A percentile compares a stretch with the other conserved stretches of the same genome.
Evolutionary conservation across 1,139 yeast species (phyloP).

Genomic region (Magnusiomyces ingens): DNA sequence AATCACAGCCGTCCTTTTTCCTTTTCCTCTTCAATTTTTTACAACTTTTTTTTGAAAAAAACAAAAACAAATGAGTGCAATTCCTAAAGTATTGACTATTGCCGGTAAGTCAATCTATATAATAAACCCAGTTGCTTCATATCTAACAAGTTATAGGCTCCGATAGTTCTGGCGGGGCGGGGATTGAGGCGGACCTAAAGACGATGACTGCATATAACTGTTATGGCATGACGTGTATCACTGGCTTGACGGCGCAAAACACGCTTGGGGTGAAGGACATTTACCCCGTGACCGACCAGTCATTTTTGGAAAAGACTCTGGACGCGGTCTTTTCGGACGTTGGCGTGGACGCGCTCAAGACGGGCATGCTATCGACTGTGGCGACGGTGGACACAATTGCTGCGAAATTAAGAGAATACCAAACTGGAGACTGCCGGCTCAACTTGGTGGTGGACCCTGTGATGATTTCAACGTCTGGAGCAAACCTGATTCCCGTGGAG

Average conservation of each 20-base stretch:
- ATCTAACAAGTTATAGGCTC: constrained; percentile 45
- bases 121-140: neutral
- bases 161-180: constrained; percentile 92
- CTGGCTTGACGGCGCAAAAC: constrained; percentile 83
- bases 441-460: constrained; percentile 69
- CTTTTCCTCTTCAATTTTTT: neutral
- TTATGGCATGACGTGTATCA: constrained; percentile 72
- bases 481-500: constrained; percentile 44
- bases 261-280: constrained; percentile 48
- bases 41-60: neutral
- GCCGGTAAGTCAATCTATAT: constrained; percentile 12
- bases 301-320: constrained; percentile 42
- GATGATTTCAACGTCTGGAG: constrained; percentile 74
- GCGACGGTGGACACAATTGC: constrained; percentile 49
- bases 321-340: constrained; percentile 58
- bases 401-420: constrained; percentile 27
- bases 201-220: constrained; percentile 74
- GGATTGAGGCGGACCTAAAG: constrained; percentile 87
- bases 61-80: constrained; percentile 2
- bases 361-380: constrained; percentile 66
- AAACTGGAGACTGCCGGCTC: constrained; percentile 17
- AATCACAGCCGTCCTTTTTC: neutral
- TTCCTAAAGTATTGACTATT: constrained; percentile 19
- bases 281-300: constrained; percentile 39
- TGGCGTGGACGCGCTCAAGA: constrained; percentile 63